phyloP scores from a whole-genome alignment of 768 basidiomycete species.

The Suillus bovinus region DNA sequence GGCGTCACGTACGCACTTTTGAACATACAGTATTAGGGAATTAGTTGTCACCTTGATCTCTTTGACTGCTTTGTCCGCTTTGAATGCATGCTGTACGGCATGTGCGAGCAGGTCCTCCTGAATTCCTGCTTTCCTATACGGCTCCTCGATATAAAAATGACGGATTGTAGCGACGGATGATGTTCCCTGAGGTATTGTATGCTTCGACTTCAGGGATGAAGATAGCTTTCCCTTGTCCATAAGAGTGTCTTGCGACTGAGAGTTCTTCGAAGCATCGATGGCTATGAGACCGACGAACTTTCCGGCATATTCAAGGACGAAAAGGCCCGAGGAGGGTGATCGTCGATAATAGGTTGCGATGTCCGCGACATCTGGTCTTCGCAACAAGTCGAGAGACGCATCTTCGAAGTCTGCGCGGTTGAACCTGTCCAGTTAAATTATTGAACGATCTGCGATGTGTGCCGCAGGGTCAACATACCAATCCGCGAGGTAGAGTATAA shows the following conservation, averaged over 20 bases:
- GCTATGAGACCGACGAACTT: slow-evolving; percentile 69
- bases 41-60: slow-evolving; percentile 48
- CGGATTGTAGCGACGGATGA: slow-evolving; percentile 64
- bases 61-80: slow-evolving; percentile 40
- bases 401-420: slow-evolving; percentile 72
- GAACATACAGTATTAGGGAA: slow-evolving; percentile 52
- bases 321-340: slow-evolving; percentile 66
- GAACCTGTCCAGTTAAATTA: slow-evolving; percentile 45
- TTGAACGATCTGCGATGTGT: not conserved
- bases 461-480: slow-evolving; percentile 54
- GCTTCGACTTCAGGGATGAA: slow-evolving; percentile 14
- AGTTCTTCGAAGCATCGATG: slow-evolving; percentile 58
- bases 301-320: slow-evolving; percentile 61
- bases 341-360: slow-evolving; percentile 56
- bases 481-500: slow-evolving; percentile 65
- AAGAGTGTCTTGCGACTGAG: slow-evolving; percentile 29
- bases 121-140: slow-evolving; percentile 53
- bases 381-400: slow-evolving; percentile 50
- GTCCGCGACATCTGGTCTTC: slow-evolving; percentile 54
- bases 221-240: slow-evolving; percentile 23
- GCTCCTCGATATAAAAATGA: slow-evolving; percentile 73
- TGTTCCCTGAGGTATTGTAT: slow-evolving; percentile 32
- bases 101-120: slow-evolving; percentile 68
- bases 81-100: slow-evolving; percentile 60
- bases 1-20: slow-evolving; percentile 42